Base-by-base conservation (phyloP, 768 basidiomycete species). In the Panellus pusillus region DNA sequence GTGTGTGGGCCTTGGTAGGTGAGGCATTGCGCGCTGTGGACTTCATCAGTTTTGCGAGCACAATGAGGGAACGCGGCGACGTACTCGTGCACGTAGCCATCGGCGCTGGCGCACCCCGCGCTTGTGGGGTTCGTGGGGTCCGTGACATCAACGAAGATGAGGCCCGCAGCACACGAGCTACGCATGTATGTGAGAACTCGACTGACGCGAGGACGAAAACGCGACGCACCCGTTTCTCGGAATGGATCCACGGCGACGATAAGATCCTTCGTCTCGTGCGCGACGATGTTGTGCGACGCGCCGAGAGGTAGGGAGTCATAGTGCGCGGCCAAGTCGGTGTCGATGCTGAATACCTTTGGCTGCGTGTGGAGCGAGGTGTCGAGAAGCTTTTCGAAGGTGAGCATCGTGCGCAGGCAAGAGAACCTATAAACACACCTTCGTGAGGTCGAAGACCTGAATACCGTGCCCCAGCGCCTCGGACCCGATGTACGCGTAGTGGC, bases 21-120 rank as follows among this genome's bases (percentile, higher is more conserved):
- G 41, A 70, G 54, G 60, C 67, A 68, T 36, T 70, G 69, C 2
- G 69, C 69, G 51, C 59, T 62, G 47, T 2, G 32, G 36, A 15
- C 9, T 3, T 1, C n/a, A 6, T 44, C 13, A 44, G 18, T 29
- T 9, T 19, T 31, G 15, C 14, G 12, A 32, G 13, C 9, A 2
- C n/a, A 2, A 4, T 5, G 2, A 27, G 13, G 15, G 9, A 40
- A 37, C 1, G 44, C 24, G 14, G 18, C 40, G 39, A 42, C 45
- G 32, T 36, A 59, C 57, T 69, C 68, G 44, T 69, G 68, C 8
- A 69, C 68, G 43, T 69, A 69, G 40, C 68, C 68, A 51, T 69
- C 68, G 15, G 63, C 61, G 15, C 42, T 55, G 19, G 62, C 60
- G 44, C 48, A 64, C 4, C 68, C 68, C 15, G 49, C 55, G 15